A percentile compares a stretch with the other conserved stretches of the same genome.
Evolutionary conservation across 2,329 filamentous ascomycete genomes (phyloP).

Genomic region (Blastomyces parvus): DNA sequence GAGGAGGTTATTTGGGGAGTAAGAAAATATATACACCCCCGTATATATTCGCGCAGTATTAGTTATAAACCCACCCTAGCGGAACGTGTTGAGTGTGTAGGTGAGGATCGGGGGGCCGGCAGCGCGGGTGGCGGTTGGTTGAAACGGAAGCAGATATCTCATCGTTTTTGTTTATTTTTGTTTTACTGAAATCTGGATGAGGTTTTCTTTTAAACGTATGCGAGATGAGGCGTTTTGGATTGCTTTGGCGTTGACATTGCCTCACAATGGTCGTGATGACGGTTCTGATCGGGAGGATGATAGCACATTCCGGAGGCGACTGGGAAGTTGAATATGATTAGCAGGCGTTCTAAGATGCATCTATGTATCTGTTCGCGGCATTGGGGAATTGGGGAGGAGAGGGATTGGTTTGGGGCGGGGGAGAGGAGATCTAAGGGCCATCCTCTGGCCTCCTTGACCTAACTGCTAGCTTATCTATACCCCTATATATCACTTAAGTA

Average conservation of each 20-base stretch:
- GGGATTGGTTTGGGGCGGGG: background rate
- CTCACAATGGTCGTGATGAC: background rate
- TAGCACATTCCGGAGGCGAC: background rate
- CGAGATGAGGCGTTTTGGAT: background rate
- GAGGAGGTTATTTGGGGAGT: conserved; percentile 57
- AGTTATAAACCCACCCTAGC: background rate
- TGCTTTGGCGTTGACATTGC: background rate
- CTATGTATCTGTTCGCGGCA: background rate
- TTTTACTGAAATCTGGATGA: background rate
- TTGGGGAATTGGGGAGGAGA: background rate
- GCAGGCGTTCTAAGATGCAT: too few relatives aligned
- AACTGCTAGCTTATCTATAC: background rate
- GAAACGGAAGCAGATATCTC: background rate
- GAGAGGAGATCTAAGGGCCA: background rate
- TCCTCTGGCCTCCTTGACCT: background rate
- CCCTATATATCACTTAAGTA: background rate
- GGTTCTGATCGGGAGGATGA: background rate
- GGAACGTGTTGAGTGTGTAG: too few relatives aligned
- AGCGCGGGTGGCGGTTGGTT: background rate
- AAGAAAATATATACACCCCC: conserved; percentile 4
- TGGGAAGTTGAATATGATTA: background rate
- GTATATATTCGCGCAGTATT: background rate
- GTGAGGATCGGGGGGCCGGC: too few relatives aligned
- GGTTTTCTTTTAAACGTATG: background rate
- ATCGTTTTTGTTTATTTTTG: background rate